These are phyloP conservation scores for Backusella circina DNA, from an alignment of 192 early-diverging fungal species.

Conservation along the genomic window DNA sequence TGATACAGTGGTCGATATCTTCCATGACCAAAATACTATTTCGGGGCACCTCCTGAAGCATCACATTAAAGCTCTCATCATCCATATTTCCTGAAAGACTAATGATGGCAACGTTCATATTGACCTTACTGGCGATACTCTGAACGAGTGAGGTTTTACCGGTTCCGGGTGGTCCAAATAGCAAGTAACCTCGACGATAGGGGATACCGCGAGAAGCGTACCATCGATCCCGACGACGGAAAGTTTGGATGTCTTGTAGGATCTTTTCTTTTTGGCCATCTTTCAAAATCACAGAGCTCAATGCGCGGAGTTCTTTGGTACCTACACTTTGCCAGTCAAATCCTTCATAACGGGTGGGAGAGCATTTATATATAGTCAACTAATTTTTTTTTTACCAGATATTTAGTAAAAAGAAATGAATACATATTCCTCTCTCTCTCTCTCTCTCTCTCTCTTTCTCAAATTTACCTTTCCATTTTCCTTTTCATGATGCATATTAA, in stretches of 20 bases:
- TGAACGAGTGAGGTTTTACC: slow-evolving; percentile 52
- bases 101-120: slow-evolving; percentile 48
- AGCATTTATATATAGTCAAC: slow-evolving; percentile 7
- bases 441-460: too few relatives aligned
- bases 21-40: slow-evolving; percentile 54
- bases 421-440: too few relatives aligned
- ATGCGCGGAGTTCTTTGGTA: slow-evolving; percentile 32
- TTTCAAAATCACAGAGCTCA: slow-evolving; percentile 44
- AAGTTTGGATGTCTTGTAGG: slow-evolving; percentile 40
- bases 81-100: slow-evolving; percentile 42
- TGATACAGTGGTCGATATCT: slow-evolving; percentile 40
- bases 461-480: slow-evolving; percentile 25
- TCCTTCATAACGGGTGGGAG: background rate
- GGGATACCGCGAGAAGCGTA: slow-evolving; percentile 49
- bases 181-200: slow-evolving; percentile 49
- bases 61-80: slow-evolving; percentile 38
- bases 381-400: background rate
- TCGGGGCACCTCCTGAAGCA: slow-evolving; percentile 41
- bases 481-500: slow-evolving; percentile 15
- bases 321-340: slow-evolving; percentile 13
- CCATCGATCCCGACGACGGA: slow-evolving; percentile 41
- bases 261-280: slow-evolving; percentile 44
- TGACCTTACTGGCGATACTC: slow-evolving; percentile 46
- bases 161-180: slow-evolving; percentile 52
- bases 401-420: background rate